Evolutionary conservation across 352 stramenopile genomes (phyloP), one percentile per base, ranked within the genome.

Genomic region (Thraustochytrium striatum): DNA sequence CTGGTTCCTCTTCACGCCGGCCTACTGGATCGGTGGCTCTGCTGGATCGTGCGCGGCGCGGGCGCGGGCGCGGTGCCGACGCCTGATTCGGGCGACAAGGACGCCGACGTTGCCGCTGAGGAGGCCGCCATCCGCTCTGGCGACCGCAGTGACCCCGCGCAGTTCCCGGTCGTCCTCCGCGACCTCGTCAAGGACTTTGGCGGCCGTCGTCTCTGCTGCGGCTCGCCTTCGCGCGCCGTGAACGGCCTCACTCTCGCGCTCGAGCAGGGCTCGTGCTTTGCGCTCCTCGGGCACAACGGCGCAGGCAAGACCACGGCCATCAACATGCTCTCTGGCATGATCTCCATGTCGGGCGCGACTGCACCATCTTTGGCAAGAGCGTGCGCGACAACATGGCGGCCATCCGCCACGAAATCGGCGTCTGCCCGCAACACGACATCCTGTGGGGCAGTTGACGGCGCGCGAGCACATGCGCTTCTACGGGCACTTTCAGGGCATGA

Each of bases 381-480:
- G 32, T 86, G 8, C 62, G 36, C 41, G 78, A 50, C 28, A 43
- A 65, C 35, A 89, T 92, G 69, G 84, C 86, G 21, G 72, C 85
- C 57, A 86, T 93, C 7, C 87, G 88, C 13, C 61, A 87, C 38
- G 38, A 19, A 0, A 33, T 92, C 30, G 87, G 86, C 43, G 75
- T 91, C 41, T 91, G 87, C 57, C 87, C 86, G 25, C 88, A 93
- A 72, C 86, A 92, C 61, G 87, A 92, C 61, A 85, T 88, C 55
- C 78, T 92, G 0, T 83, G 69, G 79, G 81, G 1, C 79, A 85
- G 38, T 83, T 92, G 32, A 87, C 87, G 8, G 86, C 82, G 30
- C 59, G 70, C 19, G 87, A 92, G 68, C 88, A 92, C 84, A 58
- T 90, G 3, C 70, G 85, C 65, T 88, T 91, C 43, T 91, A 87